Percentiles rank a stretch among this genome's conserved stretches.
phyloP scores from a whole-genome alignment of 1,284 basidiomycete species.

The Puccinia coronata region DNA sequence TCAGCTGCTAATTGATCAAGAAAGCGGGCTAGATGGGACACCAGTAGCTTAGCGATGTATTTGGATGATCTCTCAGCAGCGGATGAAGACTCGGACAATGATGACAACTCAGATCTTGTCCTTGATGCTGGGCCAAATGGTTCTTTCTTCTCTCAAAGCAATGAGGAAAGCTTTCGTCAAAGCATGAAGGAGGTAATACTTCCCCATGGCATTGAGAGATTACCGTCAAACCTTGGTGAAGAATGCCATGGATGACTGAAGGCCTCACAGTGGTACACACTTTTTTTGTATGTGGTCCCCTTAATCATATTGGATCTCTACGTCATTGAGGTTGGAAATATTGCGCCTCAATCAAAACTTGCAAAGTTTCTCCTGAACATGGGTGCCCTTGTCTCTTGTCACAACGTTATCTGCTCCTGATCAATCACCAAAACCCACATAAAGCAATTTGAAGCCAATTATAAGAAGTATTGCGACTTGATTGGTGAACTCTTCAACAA shows the following conservation, averaged over 20 bases:
- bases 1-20: too few relatives aligned
- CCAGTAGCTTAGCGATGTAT: too few relatives aligned
- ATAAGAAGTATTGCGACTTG: too few relatives aligned
- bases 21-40: too few relatives aligned
- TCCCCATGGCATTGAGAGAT: not conserved
- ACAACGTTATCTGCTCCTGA: too few relatives aligned
- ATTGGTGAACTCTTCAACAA: not conserved
- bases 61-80: too few relatives aligned
- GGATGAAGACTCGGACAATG: too few relatives aligned
- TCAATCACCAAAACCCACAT: too few relatives aligned
- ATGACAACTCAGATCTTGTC: not conserved
- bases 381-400: too few relatives aligned
- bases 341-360: too few relatives aligned
- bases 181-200: not conserved
- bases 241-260: constrained; percentile 6
- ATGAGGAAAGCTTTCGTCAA: not conserved
- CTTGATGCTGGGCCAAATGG: not conserved
- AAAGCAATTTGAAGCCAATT: too few relatives aligned
- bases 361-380: too few relatives aligned
- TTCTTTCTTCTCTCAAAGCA: not conserved
- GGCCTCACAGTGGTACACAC: constrained; percentile 12
- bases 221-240: constrained; percentile 28
- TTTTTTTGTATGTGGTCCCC: constrained; percentile 27
- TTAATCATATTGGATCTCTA: constrained; percentile 26
- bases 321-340: not conserved